Conservation (phyloP, 495 filamentous ascomycete species). For the Xanthoparmelia taractica region DNA sequence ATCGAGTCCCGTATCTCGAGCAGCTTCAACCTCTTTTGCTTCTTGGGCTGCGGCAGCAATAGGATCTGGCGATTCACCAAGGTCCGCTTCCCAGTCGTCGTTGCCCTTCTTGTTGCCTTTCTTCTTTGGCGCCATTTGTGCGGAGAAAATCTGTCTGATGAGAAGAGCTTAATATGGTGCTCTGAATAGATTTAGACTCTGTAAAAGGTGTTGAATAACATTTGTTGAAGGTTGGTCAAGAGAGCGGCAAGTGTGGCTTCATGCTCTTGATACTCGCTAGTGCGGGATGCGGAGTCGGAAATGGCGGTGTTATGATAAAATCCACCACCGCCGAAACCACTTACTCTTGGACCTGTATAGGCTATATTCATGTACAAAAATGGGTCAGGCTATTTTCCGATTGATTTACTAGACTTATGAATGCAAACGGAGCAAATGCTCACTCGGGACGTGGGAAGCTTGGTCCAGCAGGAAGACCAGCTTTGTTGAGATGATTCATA, state of each 20-base stretch:
- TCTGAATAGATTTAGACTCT: not conserved
- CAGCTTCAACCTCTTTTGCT: slow-evolving; percentile 40
- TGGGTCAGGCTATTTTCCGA: not conserved
- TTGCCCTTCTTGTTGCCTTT: slow-evolving; percentile 81
- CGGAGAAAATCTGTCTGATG: too few species aligned
- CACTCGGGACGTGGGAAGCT: not conserved
- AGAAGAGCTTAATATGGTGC: not conserved
- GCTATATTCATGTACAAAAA: not conserved
- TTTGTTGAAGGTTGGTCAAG: not conserved
- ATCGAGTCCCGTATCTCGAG: slow-evolving; percentile 37
- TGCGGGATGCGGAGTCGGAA: slow-evolving; percentile 7
- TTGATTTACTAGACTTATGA: not conserved
- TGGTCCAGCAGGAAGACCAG: not conserved
- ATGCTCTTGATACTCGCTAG: slow-evolving; percentile 11
- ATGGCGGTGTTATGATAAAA: not conserved
- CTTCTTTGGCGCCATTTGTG: slow-evolving; percentile 81
- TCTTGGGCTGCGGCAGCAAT: slow-evolving; percentile 46
- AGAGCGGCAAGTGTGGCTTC: slow-evolving; percentile 8
- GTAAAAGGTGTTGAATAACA: not conserved
- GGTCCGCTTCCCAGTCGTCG: slow-evolving; percentile 95
- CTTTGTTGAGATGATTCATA: not conserved
- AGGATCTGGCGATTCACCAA: slow-evolving; percentile 59
- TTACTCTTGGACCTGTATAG: not conserved
- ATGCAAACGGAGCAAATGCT: not conserved
- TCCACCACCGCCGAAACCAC: not conserved